Base-by-base conservation (phyloP, 176 grass and related monocot species). In the Triticum dicoccoides region DNA sequence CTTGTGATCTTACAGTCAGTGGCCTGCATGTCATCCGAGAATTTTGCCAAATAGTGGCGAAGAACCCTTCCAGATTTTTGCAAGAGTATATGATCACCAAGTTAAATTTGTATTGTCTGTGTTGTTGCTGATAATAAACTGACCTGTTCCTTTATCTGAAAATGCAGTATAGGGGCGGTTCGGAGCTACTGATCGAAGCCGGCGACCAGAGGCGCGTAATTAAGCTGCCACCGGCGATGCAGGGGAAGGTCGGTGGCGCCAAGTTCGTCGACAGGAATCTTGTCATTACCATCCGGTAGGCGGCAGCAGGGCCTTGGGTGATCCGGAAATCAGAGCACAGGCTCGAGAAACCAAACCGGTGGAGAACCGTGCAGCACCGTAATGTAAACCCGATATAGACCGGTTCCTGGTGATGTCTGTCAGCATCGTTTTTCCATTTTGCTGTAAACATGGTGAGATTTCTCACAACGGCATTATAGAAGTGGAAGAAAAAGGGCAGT, bases 201-300 rank as follows among this genome's bases (percentile, higher is more conserved):
- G 93, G 93, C 15, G 94, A 98, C 51, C 97, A 98, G 88, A 94
- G 97, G 65, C 94, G 97, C 4, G 67, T 98, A 37, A 87, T 96
- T 65, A 96, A 98, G 83, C 67, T 98, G 76, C 92, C 94, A 5
- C 39, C 11, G 9, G 29, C 65, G 1, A 92, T 96, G 94, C 93
- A 96, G 12, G 94, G 97, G 10, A 96, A 90, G 62, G 92, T 98
- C 20, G 65, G 79, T 1, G 90, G 86, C 14, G 89, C 97, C 63
- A 98, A 96, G 89, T 98, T 98, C 37, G 65, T 80, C 2, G 97
- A 94, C 37, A 91, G 90, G 73, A 92, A 92, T 71, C 88, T 98
- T 18, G 49, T 94, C 34, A 89, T 98, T n/a, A 94, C 65, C 74
- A 86, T 98, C 86, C 76, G 80, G 69, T 90, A 84, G 82, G 13